Conservation (phyloP, 2,329 filamentous ascomycete genomes). For the Fusarium phyllophilum region DNA sequence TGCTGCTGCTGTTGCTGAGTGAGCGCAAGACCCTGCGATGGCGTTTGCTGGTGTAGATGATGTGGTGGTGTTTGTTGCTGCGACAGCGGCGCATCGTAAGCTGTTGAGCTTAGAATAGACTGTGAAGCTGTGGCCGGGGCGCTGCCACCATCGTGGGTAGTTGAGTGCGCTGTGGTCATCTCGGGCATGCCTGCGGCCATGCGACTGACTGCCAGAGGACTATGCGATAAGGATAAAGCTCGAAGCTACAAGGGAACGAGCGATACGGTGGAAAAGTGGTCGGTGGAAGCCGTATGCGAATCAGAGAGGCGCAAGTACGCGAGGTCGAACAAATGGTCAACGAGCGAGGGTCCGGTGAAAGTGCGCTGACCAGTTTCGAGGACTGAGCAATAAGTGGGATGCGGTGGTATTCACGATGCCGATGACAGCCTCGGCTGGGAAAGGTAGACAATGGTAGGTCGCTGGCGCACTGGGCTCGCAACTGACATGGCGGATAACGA, state of each 20-base stretch:
- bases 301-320: slow-evolving; percentile 9
- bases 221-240: slow-evolving; percentile 7
- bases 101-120: slow-evolving; percentile 30
- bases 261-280: slow-evolving; percentile 1
- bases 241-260: slow-evolving; percentile 1
- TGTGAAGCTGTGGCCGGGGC: slow-evolving; percentile 25
- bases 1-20: slow-evolving; percentile 46
- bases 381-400: slow-evolving; percentile 17
- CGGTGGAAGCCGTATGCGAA: slow-evolving; percentile 4
- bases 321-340: slow-evolving; percentile 11
- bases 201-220: slow-evolving; percentile 3
- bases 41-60: slow-evolving; percentile 43
- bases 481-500: slow-evolving; percentile 42
- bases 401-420: slow-evolving; percentile 31
- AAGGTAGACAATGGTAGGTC: slow-evolving; percentile 38
- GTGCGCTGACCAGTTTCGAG: slow-evolving; percentile 16
- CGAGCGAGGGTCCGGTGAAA: slow-evolving; percentile 12
- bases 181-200: slow-evolving; percentile 14
- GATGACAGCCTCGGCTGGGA: slow-evolving; percentile 35
- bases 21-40: slow-evolving; percentile 36
- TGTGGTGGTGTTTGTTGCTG: slow-evolving; percentile 44
- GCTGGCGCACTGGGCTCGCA: slow-evolving; percentile 41
- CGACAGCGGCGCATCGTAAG: slow-evolving; percentile 41
- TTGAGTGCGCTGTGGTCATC: slow-evolving; percentile 42
- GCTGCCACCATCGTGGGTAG: slow-evolving; percentile 37